Evolutionary conservation across 805 yeast genomes (phyloP).

Genomic region (Zygosaccharomyces pseudorouxii): DNA sequence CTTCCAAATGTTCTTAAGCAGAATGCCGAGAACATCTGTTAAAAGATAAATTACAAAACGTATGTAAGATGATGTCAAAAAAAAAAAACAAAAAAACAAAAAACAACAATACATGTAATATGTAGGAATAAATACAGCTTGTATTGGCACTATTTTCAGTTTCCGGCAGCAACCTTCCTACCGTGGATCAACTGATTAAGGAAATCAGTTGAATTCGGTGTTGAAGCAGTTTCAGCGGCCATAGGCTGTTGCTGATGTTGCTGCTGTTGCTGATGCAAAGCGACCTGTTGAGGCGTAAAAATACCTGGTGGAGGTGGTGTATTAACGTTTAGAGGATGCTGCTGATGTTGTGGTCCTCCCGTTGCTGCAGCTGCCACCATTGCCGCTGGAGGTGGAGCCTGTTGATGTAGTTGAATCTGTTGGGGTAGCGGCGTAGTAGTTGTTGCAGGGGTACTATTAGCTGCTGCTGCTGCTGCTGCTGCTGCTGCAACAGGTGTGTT

Average conservation of each 20-base stretch:
- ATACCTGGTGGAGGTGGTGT: constrained; percentile 78
- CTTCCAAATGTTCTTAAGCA: neutral
- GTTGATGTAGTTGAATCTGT: constrained; percentile 14
- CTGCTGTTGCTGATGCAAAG: constrained; percentile 19
- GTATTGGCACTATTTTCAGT: constrained; percentile 8
- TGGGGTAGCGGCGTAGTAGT: constrained; percentile 15
- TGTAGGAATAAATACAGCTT: constrained; percentile 2
- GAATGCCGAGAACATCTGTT: constrained; percentile 3
- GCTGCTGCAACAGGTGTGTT: constrained; percentile 10
- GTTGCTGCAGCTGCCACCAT: constrained; percentile 5
- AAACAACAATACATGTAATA: neutral
- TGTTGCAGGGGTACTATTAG: constrained; percentile 14
- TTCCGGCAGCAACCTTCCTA: constrained; percentile 43
- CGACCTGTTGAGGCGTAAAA: constrained; percentile 31
- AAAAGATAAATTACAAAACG: neutral
- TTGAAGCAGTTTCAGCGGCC: constrained; percentile 22
- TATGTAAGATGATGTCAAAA: neutral
- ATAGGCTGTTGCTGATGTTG: constrained; percentile 22
- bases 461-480: constrained; percentile 29
- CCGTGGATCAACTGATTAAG: constrained; percentile 83
- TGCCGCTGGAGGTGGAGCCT: constrained; percentile 26
- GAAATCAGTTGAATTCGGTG: constrained; percentile 69
- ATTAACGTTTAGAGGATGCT: constrained; percentile 40
- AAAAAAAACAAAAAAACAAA: constrained; percentile 2
- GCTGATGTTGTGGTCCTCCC: constrained; percentile 29